Evolutionary conservation across 2,329 filamentous ascomycete genomes (phyloP).

Genomic region (Blumeriella jaapii): DNA sequence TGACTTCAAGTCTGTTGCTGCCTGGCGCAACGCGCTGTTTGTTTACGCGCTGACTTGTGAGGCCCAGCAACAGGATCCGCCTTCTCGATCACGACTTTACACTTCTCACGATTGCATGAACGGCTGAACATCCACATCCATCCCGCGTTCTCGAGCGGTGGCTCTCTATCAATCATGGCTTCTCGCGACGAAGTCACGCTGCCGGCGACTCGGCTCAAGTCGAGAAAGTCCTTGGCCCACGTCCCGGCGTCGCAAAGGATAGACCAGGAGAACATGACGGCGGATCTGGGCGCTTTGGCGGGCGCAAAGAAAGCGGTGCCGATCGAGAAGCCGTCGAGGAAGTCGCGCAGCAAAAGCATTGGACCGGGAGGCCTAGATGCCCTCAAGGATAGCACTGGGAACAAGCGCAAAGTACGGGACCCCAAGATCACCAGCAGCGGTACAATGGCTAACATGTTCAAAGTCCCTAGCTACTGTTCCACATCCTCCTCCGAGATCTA

Average conservation of each 20-base stretch:
- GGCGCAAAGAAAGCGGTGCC: slow-evolving; percentile 18
- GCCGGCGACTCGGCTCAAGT: slow-evolving; percentile 39
- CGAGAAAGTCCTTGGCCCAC: slow-evolving; percentile 64
- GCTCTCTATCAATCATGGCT: slow-evolving; percentile 28
- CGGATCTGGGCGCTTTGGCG: slow-evolving; percentile 43
- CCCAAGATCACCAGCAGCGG: not conserved
- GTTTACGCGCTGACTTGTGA: slow-evolving; percentile 14
- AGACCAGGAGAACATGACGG: slow-evolving; percentile 71
- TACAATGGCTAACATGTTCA: slow-evolving; percentile 9
- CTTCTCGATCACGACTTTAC: slow-evolving; percentile 8
- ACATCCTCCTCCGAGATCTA: slow-evolving; percentile 49
- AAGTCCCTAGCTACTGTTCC: slow-evolving; percentile 23
- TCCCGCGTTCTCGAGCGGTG: slow-evolving; percentile 7
- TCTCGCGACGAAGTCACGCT: slow-evolving; percentile 36
- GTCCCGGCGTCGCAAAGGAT: slow-evolving; percentile 39
- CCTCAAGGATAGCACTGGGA: slow-evolving; percentile 62
- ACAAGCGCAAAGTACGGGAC: slow-evolving; percentile 61
- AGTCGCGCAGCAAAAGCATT: slow-evolving; percentile 89
- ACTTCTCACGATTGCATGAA: slow-evolving; percentile 3
- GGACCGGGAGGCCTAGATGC: slow-evolving; percentile 84
- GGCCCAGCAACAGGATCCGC: too few species aligned
- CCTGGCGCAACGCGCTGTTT: slow-evolving; percentile 16
- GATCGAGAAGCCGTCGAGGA: slow-evolving; percentile 34
- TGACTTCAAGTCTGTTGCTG: slow-evolving; percentile 1
- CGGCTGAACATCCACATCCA: slow-evolving; percentile 7